Base-by-base conservation (phyloP, 1,139 yeast species). In the Pneumocystis sp. region DNA sequence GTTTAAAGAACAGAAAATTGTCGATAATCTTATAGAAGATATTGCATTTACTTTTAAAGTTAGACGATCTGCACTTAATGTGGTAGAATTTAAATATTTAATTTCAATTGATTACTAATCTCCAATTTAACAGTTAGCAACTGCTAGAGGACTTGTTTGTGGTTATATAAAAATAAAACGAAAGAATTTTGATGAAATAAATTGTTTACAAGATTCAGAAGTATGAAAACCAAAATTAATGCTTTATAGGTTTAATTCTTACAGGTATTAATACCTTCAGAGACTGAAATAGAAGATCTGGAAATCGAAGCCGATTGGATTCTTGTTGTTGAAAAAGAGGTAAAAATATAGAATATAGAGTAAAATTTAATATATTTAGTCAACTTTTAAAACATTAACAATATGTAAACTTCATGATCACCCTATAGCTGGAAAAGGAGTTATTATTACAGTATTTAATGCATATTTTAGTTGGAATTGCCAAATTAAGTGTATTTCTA, bases 241-340 rank as follows among this genome's bases (percentile, higher is more conserved):
- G 5, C 25, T 50, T 10, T 25, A 3, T 12, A 50, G 25, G 21
- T 25, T 50, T 25, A 50, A 50, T 50, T 25, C 25, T 50, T 50
- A 8, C 34, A 50, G 57, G n/a, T 50, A 25, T 50, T 50, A 50
- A 50, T 50, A 50, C 57, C 57, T 25, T 50, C 57, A 25, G 59
- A 62, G n/a, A 50, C 50, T 60, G 59, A 42, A 21, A 19, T 15
- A 15, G 45, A 56, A 15, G 21, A 17, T 31, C 29, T 66, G 5
- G 64, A 31, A n/a, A 56, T 31, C 1, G 65, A 64, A 1, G 66
- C 72, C 3, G 65, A 73, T 0, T 76, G 74, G 45, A 76, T 86
- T 0, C 71, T 86, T 1, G 77, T 87, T 0, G 75, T 87, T 19
- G 95, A 87, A 73, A 87, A 87, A 70, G 95, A 86, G 67, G 76